Conservation (phyloP, 441 rosid genomes). For the Biscutella auriculata region DNA sequence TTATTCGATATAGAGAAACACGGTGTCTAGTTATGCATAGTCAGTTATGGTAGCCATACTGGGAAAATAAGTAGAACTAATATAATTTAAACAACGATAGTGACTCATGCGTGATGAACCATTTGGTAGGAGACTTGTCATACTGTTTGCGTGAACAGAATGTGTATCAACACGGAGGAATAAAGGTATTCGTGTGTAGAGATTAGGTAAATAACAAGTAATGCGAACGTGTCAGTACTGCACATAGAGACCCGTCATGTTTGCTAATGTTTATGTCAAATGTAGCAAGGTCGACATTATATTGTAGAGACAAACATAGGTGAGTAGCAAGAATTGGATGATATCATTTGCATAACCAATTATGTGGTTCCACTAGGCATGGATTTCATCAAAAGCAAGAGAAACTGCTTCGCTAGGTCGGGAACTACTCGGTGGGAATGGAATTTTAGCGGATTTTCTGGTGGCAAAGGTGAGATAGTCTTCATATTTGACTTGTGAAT, state of each 20-base stretch:
- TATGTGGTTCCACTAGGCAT: slow-evolving; percentile 35
- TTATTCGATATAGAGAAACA: not conserved
- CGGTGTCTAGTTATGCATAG: not conserved
- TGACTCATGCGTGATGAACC: not conserved
- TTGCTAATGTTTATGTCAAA: no score
- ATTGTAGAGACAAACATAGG: not conserved
- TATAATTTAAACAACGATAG: not conserved
- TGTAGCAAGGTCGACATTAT: not conserved
- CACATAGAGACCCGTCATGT: no score
- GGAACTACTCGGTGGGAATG: slow-evolving; percentile 91
- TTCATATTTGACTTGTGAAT: not conserved
- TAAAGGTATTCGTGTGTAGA: no score
- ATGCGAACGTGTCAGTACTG: not conserved
- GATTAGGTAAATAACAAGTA: no score
- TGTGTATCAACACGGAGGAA: not conserved
- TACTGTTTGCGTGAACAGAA: not conserved
- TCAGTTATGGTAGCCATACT: not conserved
- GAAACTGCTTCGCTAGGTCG: slow-evolving; percentile 75
- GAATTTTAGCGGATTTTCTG: slow-evolving; percentile 70
- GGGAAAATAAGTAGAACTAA: not conserved
- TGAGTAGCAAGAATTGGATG: not conserved
- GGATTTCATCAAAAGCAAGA: slow-evolving; percentile 70
- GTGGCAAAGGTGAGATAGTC: slow-evolving; percentile 71
- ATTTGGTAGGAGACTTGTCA: not conserved
- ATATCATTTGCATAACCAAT: slow-evolving; percentile 1